phyloP scores from a whole-genome alignment of 495 filamentous ascomycete genomes.

The Xylaria grammica region DNA sequence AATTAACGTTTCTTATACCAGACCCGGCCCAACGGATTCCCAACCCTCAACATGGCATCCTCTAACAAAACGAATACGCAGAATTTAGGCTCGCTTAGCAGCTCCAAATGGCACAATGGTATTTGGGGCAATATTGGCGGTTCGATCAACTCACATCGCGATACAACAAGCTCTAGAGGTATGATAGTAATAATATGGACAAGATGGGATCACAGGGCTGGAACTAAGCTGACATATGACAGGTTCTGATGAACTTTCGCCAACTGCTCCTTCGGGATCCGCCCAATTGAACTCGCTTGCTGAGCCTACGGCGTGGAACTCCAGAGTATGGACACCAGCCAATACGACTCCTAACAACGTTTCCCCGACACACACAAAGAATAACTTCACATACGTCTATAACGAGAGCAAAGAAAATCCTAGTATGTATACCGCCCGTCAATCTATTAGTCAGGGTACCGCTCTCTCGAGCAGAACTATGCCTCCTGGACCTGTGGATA shows the following conservation, averaged over 20 bases:
- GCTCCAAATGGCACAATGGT: constrained; percentile 58
- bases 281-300: constrained; percentile 28
- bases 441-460: constrained; percentile 23
- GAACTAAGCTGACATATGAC: constrained; percentile 29
- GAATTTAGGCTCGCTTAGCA: constrained; percentile 47
- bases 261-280: constrained; percentile 29
- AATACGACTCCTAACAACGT: constrained; percentile 23
- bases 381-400: constrained; percentile 26
- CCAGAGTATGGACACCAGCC: constrained; percentile 25
- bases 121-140: constrained; percentile 68
- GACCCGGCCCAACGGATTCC: constrained; percentile 44
- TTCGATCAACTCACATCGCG: constrained; percentile 48
- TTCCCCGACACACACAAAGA: constrained; percentile 30
- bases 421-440: constrained; percentile 21
- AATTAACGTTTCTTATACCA: constrained; percentile 31
- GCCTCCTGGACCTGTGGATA: constrained; percentile 27
- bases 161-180: constrained; percentile 52
- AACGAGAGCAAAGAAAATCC: constrained; percentile 20
- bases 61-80: constrained; percentile 41
- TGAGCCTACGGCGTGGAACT: constrained; percentile 26
- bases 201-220: not conserved
- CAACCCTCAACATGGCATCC: constrained; percentile 42
- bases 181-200: constrained; percentile 24
- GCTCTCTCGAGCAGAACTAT: constrained; percentile 24
- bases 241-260: constrained; percentile 46